Base-by-base conservation (phyloP, 495 filamentous ascomycete species). In the Tuber microsphaerosporum region DNA sequence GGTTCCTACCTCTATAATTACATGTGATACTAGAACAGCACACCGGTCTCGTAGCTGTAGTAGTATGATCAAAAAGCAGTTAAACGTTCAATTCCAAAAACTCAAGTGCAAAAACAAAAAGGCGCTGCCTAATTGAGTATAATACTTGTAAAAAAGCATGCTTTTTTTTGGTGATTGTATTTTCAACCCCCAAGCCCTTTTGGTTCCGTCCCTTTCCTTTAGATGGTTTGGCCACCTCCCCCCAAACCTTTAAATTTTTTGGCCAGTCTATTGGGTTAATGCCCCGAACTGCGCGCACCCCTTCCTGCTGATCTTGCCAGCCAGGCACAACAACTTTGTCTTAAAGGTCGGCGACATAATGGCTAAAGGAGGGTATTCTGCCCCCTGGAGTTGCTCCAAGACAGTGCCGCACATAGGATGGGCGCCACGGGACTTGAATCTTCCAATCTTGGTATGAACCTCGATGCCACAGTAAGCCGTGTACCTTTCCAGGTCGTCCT, bases 391-490 rank as follows among this genome's bases (percentile, higher is more conserved):
- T 12, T 37, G 22, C 48, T 72, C 51, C n/a, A 72, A 46, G 43
- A 77, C 19, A 43, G 43, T 26, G 2, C 69, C 75, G 10, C 76
- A 78, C 61, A 78, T 65, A 6, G 75, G 41, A 31, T 73, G 39
- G 10, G 44, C 65, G 14, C 76, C 76, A 22, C 65, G 70, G 71
- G 61, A 73, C 75, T 77, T 78, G n/a, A 41, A 77, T 20, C 16
- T 43, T 26, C 56, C 61, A 16, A 46, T 48, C 77, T 71, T 45
- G 45, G 71, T 61, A 65, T 48, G 31, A 19, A 81, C 45, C 14
- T 34, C 75, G n/a, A 81, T 71, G 5, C 73, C 51, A 43, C 79
- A 81, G 76, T 75, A 74, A 17, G 80, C 80, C 22, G 80, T 72
- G 39, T 78, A 81, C 51, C 56, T 81, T 76, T 81, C 75, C 14